Evolutionary conservation across 2,329 filamentous ascomycete species (phyloP).

Genomic region (Penicillium olsonii): DNA sequence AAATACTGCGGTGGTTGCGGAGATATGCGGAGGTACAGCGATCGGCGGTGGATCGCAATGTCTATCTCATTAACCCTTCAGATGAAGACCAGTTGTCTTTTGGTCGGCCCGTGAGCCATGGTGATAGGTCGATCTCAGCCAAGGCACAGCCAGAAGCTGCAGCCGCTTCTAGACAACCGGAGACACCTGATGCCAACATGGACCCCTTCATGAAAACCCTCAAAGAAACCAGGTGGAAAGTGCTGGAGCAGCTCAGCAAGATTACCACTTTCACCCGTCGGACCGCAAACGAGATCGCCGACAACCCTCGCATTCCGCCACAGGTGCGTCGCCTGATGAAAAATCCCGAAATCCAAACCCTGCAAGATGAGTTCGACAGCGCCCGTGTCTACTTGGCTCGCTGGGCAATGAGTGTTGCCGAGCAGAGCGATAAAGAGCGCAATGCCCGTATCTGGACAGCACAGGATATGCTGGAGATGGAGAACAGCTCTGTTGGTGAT

Average conservation of each 20-base stretch:
- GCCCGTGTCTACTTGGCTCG: slow-evolving; percentile 89
- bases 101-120: slow-evolving; percentile 50
- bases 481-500: slow-evolving; percentile 91
- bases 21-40: slow-evolving; percentile 81
- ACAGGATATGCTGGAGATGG: slow-evolving; percentile 86
- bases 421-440: slow-evolving; percentile 88
- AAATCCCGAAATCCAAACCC: slow-evolving; percentile 90
- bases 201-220: slow-evolving; percentile 91
- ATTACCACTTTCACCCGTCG: slow-evolving; percentile 94
- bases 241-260: slow-evolving; percentile 94
- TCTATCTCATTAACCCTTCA: slow-evolving; percentile 86
- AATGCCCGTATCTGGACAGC: slow-evolving; percentile 91
- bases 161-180: slow-evolving; percentile 30
- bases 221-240: slow-evolving; percentile 93
- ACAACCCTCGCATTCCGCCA: slow-evolving; percentile 87
- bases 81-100: slow-evolving; percentile 84
- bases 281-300: slow-evolving; percentile 86
- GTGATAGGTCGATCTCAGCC: slow-evolving; percentile 41
- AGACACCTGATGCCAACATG: slow-evolving; percentile 70
- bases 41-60: slow-evolving; percentile 81
- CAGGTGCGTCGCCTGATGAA: slow-evolving; percentile 81
- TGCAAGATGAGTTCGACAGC: slow-evolving; percentile 97
- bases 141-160: slow-evolving; percentile 38
- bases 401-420: slow-evolving; percentile 98
- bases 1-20: slow-evolving; percentile 87